Evolutionary conservation across 2,329 filamentous ascomycete genomes (phyloP), one percentile per base, ranked within the genome.

Genomic region (Plenodomus biglobosus): DNA sequence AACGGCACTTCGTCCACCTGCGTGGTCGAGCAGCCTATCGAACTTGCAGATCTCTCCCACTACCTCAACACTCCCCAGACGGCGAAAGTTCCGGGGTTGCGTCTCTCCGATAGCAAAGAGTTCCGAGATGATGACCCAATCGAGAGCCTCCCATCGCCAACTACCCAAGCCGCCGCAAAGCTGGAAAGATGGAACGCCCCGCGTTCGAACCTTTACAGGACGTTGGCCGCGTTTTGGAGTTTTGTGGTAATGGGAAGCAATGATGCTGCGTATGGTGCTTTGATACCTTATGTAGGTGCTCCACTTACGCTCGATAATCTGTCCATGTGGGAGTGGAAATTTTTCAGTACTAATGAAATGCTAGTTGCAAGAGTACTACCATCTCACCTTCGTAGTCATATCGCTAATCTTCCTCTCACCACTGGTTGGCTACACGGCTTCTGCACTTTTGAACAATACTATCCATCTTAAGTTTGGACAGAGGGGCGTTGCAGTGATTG

Each of bases 161-260:
- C 73, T 0, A 77, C 73, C 1, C 62, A 66, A 40, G 71, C 73
- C 1, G 58, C 70, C 4, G 68, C 67, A 22, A 70, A 73, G 45
- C 60, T 75, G 15, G 80, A 86, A 60, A 73, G 68, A 68, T 90
- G 86, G 87, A 88, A 88, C 59, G 70, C 73, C n/a, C 79, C 85
- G 0, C 67, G 72, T 8, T 74, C 76, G 36, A 88, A 86, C 63
- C 71, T 81, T 3, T 84, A 75, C 57, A 80, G 85, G 34, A 81
- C 82, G 38, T 68, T 81, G 30, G 76, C 81, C 0, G 79, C 83
- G 2, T 82, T 85, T 58, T 82, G 80, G 69, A 78, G 79, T 4
- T 83, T 89, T 55, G 72, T 85, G 17, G 75, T 87, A 24, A 81
- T 87, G 75, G 86, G 86, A 6, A 79, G 85, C 73, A 87, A 86